These are phyloP conservation scores for Plasmopara viticola DNA, from an alignment of 352 stramenopile species.

Conservation along the genomic window DNA sequence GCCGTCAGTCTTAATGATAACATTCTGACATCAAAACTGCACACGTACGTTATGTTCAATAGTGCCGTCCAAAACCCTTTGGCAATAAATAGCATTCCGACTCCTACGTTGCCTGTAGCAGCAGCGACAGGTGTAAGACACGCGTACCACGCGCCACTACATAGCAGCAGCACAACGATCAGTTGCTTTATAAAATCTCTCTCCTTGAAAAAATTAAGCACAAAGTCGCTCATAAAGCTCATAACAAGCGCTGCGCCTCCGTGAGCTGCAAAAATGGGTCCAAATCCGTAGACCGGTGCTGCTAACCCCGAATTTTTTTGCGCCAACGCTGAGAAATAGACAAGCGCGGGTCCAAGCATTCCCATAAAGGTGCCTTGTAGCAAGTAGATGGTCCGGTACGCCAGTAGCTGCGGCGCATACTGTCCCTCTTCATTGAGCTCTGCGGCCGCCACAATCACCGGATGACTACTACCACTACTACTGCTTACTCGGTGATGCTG, in stretches of 20 bases:
- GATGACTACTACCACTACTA: constrained; percentile 20
- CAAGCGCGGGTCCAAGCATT: constrained; percentile 51
- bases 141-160: constrained; percentile 59
- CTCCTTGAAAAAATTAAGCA: constrained; percentile 61
- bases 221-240: constrained; percentile 75
- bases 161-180: constrained; percentile 48
- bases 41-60: constrained; percentile 65
- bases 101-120: constrained; percentile 51
- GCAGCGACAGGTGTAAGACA: constrained; percentile 54
- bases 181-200: constrained; percentile 70
- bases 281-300: constrained; percentile 58
- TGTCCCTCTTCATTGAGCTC: constrained; percentile 35
- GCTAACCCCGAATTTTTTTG: constrained; percentile 27
- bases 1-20: not conserved
- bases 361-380: constrained; percentile 63
- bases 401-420: constrained; percentile 56
- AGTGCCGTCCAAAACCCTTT: constrained; percentile 71
- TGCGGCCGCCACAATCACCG: constrained; percentile 10
- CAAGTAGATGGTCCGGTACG: constrained; percentile 63
- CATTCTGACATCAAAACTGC: not conserved
- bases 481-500: constrained; percentile 25
- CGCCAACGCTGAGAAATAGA: constrained; percentile 58
- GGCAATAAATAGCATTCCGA: constrained; percentile 65
- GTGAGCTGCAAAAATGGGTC: constrained; percentile 67
- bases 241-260: constrained; percentile 63